Evolutionary conservation across 495 filamentous ascomycete species (phyloP), one percentile per base, ranked within the genome.

Genomic region (Massariosphaeria phaeospora): DNA sequence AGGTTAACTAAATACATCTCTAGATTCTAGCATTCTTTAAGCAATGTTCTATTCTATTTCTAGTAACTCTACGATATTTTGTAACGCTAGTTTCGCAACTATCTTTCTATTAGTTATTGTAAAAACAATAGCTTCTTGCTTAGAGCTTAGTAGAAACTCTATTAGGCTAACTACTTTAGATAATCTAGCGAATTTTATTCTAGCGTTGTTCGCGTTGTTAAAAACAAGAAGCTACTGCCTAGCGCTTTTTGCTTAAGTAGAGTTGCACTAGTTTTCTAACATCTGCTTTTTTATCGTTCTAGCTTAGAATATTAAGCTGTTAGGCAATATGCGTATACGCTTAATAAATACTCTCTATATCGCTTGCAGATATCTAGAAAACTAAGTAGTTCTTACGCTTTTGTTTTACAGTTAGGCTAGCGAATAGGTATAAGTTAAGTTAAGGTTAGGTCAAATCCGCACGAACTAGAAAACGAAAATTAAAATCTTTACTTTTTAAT

Each of bases 201-300:
- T 41, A 33, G 47, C 20, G 31, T 67, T 55, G 30, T 65, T 62
- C 4, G 62, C 59, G 36, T 65, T 67, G 38, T 62, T 47, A 17
- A 62, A 25, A 25, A 62, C 41, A 17, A 62, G 31, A 9, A 62
- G 45, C 52, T 47, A 62, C 39, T 40, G 17, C 4, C 52, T 36
- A 15, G 43, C 31, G 15, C 30, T 55, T 30, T 41, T 42, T 13
- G 31, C 58, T 52, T 34, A 57, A 44, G 9, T 51, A 20, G 15
- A 33, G 44, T 41, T 57, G 25, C 8, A 61, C 53, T n/a, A 57
- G 29, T 20, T 35, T 18, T 31, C 39, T 55, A 15, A 41, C 29
- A 46, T 61, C 57, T 57, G 20, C 53, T 29, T 61, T 57, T 12
- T 48, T 21, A 7, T 57, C 43, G 6, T 39, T 26, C 29, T 12